phyloP scores from a whole-genome alignment of 305 asterid species.

The Fraxinus velutina region DNA sequence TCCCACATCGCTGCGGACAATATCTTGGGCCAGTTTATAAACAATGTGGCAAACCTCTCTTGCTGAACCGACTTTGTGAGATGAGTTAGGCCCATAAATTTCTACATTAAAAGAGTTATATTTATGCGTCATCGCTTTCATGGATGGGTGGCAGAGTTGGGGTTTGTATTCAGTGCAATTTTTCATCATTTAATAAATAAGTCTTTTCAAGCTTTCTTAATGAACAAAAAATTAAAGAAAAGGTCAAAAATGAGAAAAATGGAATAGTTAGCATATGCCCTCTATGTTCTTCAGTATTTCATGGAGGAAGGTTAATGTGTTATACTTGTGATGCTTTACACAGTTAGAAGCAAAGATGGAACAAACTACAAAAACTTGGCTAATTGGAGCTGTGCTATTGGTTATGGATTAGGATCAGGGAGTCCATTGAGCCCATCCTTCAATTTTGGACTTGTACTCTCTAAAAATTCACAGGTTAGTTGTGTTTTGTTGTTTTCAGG shows the following conservation, averaged over 20 bases:
- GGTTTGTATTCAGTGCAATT: neutral
- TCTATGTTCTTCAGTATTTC: neutral
- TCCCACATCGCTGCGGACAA: no score
- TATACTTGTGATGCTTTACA: conserved; percentile 25
- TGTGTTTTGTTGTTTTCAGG: conserved; percentile 19
- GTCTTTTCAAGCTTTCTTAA: neutral
- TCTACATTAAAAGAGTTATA: neutral
- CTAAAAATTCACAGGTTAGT: conserved; percentile 70
- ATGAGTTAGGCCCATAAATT: no score
- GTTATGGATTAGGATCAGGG: conserved; percentile 82
- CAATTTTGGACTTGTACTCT: conserved; percentile 83
- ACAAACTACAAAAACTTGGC: conserved; percentile 60
- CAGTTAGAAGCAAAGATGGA: conserved; percentile 64
- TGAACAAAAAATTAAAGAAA: neutral
- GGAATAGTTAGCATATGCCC: neutral
- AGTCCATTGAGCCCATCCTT: conserved; percentile 90
- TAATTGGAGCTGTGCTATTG: conserved; percentile 91
- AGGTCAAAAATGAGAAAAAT: neutral
- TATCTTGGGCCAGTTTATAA: no score
- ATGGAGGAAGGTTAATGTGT: conserved; percentile 2
- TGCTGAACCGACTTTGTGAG: no score
- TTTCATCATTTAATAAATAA: neutral
- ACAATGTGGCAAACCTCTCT: no score
- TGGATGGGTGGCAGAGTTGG: conserved; percentile 2
- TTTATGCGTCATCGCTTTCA: neutral